Evolutionary conservation across 1,284 basidiomycete genomes (phyloP).

Genomic region (Ceratobasidium sp.): DNA sequence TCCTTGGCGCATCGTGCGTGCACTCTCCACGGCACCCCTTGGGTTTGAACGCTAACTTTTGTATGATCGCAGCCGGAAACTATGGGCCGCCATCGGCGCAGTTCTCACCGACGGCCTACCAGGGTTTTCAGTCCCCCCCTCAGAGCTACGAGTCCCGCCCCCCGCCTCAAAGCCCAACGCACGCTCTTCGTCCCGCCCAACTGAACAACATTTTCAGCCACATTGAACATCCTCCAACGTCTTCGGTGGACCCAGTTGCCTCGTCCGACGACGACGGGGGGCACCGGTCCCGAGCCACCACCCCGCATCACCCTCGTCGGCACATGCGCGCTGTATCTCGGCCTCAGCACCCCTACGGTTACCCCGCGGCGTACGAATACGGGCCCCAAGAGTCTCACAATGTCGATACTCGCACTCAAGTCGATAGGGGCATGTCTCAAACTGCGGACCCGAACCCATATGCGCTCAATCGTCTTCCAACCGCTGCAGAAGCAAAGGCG

Average conservation of each 20-base stretch:
- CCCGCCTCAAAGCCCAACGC: constrained; percentile 30
- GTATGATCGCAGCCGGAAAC: background rate
- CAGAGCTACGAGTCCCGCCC: constrained; percentile 4
- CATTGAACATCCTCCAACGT: constrained; percentile 27
- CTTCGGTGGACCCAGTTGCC: background rate
- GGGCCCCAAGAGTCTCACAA: background rate
- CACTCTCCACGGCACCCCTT: too few relatives aligned
- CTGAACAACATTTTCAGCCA: constrained; percentile 27
- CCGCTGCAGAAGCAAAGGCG: background rate
- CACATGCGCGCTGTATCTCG: background rate
- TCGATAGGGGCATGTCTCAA: background rate
- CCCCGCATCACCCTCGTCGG: background rate
- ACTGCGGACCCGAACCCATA: background rate
- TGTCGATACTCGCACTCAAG: background rate
- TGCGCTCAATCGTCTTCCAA: constrained; percentile 5
- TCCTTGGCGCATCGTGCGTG: constrained; percentile 26
- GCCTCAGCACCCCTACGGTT: constrained; percentile 6
- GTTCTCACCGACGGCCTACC: background rate
- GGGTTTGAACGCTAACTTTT: constrained; percentile 6
- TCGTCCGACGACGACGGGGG: constrained; percentile 13
- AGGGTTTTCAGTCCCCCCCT: constrained; percentile 16
- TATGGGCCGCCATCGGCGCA: background rate
- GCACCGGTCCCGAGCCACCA: background rate
- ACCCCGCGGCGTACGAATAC: constrained; percentile 3
- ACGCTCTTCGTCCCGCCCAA: constrained; percentile 22